Percentiles rank a stretch among this genome's conserved stretches.
phyloP scores from a whole-genome alignment of 441 rosid species.

The Populus hybrid region DNA sequence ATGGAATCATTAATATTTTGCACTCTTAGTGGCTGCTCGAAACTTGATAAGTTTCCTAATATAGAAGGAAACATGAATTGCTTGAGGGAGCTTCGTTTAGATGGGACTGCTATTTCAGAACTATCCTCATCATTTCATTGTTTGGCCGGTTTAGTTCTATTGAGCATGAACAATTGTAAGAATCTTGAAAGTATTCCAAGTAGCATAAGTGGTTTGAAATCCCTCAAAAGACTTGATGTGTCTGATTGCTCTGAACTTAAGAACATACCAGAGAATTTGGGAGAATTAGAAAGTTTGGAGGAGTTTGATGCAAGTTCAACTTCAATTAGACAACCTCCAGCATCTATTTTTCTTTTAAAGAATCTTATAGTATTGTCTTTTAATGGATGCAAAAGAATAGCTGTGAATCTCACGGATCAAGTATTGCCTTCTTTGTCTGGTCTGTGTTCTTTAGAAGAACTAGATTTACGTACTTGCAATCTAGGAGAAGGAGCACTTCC shows the following conservation, averaged over 20 bases:
- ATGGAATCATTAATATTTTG: too few relatives aligned
- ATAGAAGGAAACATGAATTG: constrained; percentile 26
- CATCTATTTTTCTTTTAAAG: constrained; percentile 10
- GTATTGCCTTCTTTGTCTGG: neutral
- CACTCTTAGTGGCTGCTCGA: constrained; percentile 13
- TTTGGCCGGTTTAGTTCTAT: neutral
- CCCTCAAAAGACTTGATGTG: constrained; percentile 1
- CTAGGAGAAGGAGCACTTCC: neutral
- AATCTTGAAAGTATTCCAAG: constrained; percentile 4
- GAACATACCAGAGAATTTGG: constrained; percentile 17
- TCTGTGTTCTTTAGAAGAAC: neutral
- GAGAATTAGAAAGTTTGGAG: constrained; percentile 8
- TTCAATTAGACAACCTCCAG: constrained; percentile 10
- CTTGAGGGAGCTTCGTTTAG: constrained; percentile 13
- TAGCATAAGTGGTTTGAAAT: constrained; percentile 1
- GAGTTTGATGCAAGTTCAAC: constrained; percentile 16
- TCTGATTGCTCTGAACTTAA: neutral
- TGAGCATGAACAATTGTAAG: neutral
- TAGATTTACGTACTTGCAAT: neutral
- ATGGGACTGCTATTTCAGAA: constrained; percentile 14
- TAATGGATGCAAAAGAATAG: constrained; percentile 7
- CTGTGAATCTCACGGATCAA: too few relatives aligned
- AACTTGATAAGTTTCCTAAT: neutral
- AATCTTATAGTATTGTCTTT: constrained; percentile 18
- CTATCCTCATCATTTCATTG: constrained; percentile 11